These are phyloP conservation scores for Beta lomatogona DNA, from an alignment of 179 eudicot genomes.

Conservation along the genomic window DNA sequence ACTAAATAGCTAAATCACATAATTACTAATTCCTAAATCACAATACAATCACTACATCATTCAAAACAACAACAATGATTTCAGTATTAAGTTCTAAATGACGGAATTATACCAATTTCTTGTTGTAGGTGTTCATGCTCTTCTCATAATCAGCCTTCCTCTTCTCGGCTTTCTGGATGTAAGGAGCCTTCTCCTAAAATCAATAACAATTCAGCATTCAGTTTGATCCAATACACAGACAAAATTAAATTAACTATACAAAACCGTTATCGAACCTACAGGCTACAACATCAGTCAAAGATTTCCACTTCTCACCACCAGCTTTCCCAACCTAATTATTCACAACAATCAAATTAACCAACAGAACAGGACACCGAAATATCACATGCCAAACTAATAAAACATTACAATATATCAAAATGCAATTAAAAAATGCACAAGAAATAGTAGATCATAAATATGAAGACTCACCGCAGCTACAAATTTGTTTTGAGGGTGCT, in stretches of 20 bases:
- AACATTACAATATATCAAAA: neutral
- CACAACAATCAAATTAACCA: neutral
- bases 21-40: no score
- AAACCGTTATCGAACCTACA: slow-evolving; percentile 36
- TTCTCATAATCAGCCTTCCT: slow-evolving; percentile 64
- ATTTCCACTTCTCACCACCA: slow-evolving; percentile 72
- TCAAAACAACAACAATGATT: no score
- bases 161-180: slow-evolving; percentile 51
- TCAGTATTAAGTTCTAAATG: no score
- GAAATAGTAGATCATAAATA: neutral
- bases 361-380: neutral
- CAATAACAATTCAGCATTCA: neutral
- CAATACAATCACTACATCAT: no score
- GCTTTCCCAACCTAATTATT: slow-evolving; percentile 75
- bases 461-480: slow-evolving; percentile 67
- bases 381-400: neutral
- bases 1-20: no score
- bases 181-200: slow-evolving; percentile 67
- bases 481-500: slow-evolving; percentile 71
- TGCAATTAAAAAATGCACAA: neutral
- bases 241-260: neutral
- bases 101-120: slow-evolving; percentile 45
- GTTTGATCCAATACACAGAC: neutral
- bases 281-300: slow-evolving; percentile 56
- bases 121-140: slow-evolving; percentile 53